phyloP scores from a whole-genome alignment of 2,329 filamentous ascomycete species.

The Aspergillus carbonarius region DNA sequence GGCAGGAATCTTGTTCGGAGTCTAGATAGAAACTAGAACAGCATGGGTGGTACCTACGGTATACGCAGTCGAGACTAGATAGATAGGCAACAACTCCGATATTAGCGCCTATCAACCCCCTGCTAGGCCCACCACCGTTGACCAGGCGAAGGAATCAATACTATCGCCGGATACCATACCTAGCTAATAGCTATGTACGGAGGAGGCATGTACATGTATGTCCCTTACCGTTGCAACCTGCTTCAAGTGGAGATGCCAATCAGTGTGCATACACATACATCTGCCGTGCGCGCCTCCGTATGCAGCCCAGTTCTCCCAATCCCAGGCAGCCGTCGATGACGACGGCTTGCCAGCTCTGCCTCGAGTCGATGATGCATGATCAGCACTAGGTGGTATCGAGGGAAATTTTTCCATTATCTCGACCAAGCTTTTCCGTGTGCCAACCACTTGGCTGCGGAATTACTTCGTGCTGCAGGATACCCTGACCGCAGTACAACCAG shows the following conservation, averaged over 20 bases:
- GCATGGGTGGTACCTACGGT: neutral
- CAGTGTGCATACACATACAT: neutral
- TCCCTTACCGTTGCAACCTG: neutral
- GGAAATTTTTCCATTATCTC: neutral
- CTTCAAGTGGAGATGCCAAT: neutral
- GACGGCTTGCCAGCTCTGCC: neutral
- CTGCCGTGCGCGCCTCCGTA: neutral
- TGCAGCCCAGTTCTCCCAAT: neutral
- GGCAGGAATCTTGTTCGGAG: neutral
- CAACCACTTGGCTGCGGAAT: neutral
- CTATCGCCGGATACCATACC: neutral
- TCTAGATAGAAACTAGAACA: neutral
- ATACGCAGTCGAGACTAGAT: neutral
- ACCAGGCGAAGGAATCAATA: neutral
- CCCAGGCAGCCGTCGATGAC: neutral
- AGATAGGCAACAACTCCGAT: neutral
- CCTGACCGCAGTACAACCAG: neutral
- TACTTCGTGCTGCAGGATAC: neutral
- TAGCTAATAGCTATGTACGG: neutral
- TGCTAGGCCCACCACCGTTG: neutral
- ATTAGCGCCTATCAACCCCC: neutral
- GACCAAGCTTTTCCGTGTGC: neutral
- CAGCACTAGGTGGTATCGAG: neutral
- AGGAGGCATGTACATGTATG: neutral
- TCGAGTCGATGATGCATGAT: neutral